phyloP scores from a whole-genome alignment of 768 basidiomycete genomes.

The Calocybe cyanea region DNA sequence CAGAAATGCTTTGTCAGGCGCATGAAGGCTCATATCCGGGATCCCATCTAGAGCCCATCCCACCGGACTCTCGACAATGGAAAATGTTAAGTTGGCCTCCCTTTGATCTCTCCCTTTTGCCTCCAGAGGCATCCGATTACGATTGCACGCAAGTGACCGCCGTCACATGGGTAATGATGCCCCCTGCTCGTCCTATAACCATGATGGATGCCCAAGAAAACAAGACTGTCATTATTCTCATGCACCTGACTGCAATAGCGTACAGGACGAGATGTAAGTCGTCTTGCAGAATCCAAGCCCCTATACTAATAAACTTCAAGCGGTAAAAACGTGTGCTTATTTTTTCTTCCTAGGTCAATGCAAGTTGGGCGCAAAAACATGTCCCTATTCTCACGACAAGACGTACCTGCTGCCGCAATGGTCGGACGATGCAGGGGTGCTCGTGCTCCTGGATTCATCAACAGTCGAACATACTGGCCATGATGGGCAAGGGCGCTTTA shows the following conservation, averaged over 20 bases:
- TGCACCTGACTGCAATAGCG: constrained; percentile 47
- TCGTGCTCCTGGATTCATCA: too few relatives aligned
- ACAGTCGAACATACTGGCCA: too few relatives aligned
- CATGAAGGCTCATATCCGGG: constrained; percentile 9
- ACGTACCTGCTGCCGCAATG: constrained; percentile 43
- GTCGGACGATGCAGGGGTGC: constrained; percentile 38
- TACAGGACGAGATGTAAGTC: constrained; percentile 45
- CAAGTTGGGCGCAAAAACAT: constrained; percentile 33
- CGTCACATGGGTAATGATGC: constrained; percentile 40
- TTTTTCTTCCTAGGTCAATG: constrained; percentile 32
- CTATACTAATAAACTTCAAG: constrained; percentile 5
- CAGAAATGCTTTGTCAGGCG: constrained; percentile 11
- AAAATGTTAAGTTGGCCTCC: constrained; percentile 12
- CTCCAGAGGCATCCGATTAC: constrained; percentile 33
- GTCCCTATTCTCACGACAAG: constrained; percentile 47
- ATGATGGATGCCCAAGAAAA: constrained; percentile 38
- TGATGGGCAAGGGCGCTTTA: constrained; percentile 18
- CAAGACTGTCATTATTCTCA: constrained; percentile 42
- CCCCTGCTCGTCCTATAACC: constrained; percentile 54
- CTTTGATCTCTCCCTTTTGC: constrained; percentile 21
- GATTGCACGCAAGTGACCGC: constrained; percentile 57
- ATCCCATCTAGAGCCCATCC: not conserved
- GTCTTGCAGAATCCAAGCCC: not conserved
- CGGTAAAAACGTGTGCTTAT: constrained; percentile 31
- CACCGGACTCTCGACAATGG: not conserved